Evolutionary conservation across 2,329 filamentous ascomycete species (phyloP).

Genomic region (Scortechinia acanthostroma): DNA sequence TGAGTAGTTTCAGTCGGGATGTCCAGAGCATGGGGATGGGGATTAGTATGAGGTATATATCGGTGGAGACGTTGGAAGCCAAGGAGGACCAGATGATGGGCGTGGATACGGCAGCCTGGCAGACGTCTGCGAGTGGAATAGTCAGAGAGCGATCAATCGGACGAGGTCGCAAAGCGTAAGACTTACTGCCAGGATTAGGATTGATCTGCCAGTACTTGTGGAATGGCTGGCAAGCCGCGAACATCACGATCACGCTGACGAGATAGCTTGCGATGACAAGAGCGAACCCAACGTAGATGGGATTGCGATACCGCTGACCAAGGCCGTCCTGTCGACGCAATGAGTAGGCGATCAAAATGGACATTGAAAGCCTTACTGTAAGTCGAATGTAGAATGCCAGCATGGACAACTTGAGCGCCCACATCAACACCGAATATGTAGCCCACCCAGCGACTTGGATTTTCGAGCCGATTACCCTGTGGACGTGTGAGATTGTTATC

Average conservation of each 20-base stretch:
- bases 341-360: conserved; percentile 3
- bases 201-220: conserved; percentile 38
- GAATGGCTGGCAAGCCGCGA: conserved; percentile 35
- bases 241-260: conserved; percentile 27
- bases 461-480: conserved; percentile 18
- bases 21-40: too few species aligned
- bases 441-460: conserved; percentile 19
- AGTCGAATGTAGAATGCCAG: conserved; percentile 16
- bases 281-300: conserved; percentile 29
- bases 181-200: conserved; percentile 34
- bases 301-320: conserved; percentile 23
- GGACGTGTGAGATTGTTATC: too few species aligned
- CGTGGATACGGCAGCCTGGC: conserved; percentile 31
- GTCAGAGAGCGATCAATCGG: conserved; percentile 5
- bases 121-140: conserved; percentile 18
- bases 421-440: conserved; percentile 18
- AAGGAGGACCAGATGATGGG: conserved; percentile 30
- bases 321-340: conserved; percentile 14
- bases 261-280: conserved; percentile 32
- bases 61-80: conserved; percentile 32
- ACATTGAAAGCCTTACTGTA: too few species aligned
- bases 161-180: not conserved
- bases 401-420: conserved; percentile 17
- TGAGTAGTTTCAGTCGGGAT: too few species aligned
- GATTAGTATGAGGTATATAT: conserved; percentile 36